These are phyloP conservation scores for Talaromyces sp. DNA, from an alignment of 2,329 filamentous ascomycete genomes.

Conservation along the genomic window DNA sequence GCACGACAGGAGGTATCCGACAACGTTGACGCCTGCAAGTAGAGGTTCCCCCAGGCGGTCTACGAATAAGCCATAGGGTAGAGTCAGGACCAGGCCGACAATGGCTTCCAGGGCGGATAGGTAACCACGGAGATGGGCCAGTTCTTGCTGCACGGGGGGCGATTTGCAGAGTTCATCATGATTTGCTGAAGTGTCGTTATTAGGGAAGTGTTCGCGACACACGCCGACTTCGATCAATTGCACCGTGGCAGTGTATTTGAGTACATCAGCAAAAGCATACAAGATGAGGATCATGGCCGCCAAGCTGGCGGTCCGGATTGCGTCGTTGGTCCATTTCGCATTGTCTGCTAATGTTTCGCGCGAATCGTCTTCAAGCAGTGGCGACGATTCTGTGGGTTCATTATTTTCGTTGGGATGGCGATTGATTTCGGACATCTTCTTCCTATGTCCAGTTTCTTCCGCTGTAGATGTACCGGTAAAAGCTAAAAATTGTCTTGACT, in stretches of 20 bases:
- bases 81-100: conserved; percentile 3
- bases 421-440: neutral
- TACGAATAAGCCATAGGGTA: conserved; percentile 7
- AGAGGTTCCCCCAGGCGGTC: conserved; percentile 5
- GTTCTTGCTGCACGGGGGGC: conserved; percentile 1
- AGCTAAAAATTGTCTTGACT: too few species aligned
- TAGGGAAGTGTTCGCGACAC: conserved; percentile 6
- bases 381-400: conserved; percentile 3
- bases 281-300: neutral
- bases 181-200: neutral
- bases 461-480: too few species aligned
- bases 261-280: conserved; percentile 10
- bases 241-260: conserved; percentile 9
- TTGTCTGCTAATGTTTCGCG: neutral
- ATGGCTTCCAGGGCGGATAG: neutral
- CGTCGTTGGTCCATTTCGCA: neutral
- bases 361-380: neutral
- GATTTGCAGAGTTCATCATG: conserved; percentile 3
- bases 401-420: neutral
- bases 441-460: neutral
- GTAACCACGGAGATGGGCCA: conserved; percentile 6
- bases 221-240: conserved; percentile 8
- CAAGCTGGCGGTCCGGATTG: neutral
- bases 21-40: conserved; percentile 3
- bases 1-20: conserved; percentile 9